Evolutionary conservation across 2,329 filamentous ascomycete species (phyloP), one percentile per base, ranked within the genome.

Genomic region (Hymenoscyphus linearis): DNA sequence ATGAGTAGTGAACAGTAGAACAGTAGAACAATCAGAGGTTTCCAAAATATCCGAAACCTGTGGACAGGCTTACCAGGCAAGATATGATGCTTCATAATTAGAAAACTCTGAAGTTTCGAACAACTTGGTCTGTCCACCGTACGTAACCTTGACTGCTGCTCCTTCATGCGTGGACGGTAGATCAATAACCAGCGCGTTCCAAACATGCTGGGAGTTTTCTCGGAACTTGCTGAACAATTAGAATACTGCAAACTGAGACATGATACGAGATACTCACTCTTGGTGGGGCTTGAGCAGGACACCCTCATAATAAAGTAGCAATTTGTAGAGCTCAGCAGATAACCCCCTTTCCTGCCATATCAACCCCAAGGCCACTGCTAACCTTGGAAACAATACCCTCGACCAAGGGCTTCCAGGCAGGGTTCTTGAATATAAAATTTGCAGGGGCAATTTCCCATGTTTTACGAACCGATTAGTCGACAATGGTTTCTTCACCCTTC

Each of bases 151-250:
- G 0, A 83, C 71, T 0, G 78, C 74, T 0, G 80, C 80, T 16
- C 80, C 81, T 31, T 69, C 59, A 61, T 83, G 79, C 4, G 68
- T 40, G 0, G 78, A 83, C 0, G 80, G 80, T 4, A 84, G 70
- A 62, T 74, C 77, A 26, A 84, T 69, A 53, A 80, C 74, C n/a
- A n/a, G 1, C 84, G 71, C 79, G 78, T 83, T 4, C 78, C 81
- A 62, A 84, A 76, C 76, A 81, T 81, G 18, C 76, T 75, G 0
- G 76, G 75, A 0, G 71, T 73, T 55, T 80, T 81, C 62, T 81
- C 77, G 0, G 75, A 78, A 67, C 65, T 69, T 26, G 3, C 9
- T 18, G 25, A 18, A 50, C 14, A 26, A 57, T 35, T 53, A 58
- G 18, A 26, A 14, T 16, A 9, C 13, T 35, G 36, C 22, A 26